Evolutionary conservation across 441 rosid genomes (phyloP).

Genomic region (Pelargonium myrrhifolium): DNA sequence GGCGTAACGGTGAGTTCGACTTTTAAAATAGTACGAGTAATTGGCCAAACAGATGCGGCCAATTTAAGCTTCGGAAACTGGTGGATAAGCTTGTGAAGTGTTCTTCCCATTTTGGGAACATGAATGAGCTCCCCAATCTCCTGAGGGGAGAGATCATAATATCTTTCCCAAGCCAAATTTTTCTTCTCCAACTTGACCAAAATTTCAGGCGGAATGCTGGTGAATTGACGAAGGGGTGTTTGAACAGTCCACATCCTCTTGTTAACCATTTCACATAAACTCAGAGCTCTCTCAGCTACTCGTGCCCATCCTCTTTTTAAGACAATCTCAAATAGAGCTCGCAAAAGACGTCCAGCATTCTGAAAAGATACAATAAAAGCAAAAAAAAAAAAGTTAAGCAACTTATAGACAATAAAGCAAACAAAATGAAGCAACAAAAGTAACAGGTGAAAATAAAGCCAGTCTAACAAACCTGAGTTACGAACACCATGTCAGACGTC

Average conservation of each 20-base stretch:
- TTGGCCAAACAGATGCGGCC: constrained; percentile 81
- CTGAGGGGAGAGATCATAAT: constrained; percentile 79
- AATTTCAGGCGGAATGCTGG: constrained; percentile 69
- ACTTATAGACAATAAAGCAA: constrained; percentile 9
- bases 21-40: constrained; percentile 70
- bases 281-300: constrained; percentile 81
- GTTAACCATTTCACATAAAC: constrained; percentile 79
- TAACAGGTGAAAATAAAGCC: constrained; percentile 10
- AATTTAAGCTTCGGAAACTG: constrained; percentile 81
- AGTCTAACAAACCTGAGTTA: constrained; percentile 62
- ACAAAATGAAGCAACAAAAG: constrained; percentile 8
- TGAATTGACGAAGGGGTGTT: constrained; percentile 87
- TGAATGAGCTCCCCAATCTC: constrained; percentile 91
- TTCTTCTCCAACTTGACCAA: constrained; percentile 86
- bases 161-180: constrained; percentile 92
- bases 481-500: constrained; percentile 89
- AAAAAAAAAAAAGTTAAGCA: constrained; percentile 14
- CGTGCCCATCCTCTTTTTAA: constrained; percentile 94
- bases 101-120: constrained; percentile 76
- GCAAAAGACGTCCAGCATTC: constrained; percentile 91
- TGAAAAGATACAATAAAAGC: constrained; percentile 17
- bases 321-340: constrained; percentile 87
- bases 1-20: constrained; percentile 82
- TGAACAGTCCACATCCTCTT: constrained; percentile 98
- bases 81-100: constrained; percentile 79